phyloP scores from a whole-genome alignment of 1,284 basidiomycete genomes.

The Malassezia restricta region DNA sequence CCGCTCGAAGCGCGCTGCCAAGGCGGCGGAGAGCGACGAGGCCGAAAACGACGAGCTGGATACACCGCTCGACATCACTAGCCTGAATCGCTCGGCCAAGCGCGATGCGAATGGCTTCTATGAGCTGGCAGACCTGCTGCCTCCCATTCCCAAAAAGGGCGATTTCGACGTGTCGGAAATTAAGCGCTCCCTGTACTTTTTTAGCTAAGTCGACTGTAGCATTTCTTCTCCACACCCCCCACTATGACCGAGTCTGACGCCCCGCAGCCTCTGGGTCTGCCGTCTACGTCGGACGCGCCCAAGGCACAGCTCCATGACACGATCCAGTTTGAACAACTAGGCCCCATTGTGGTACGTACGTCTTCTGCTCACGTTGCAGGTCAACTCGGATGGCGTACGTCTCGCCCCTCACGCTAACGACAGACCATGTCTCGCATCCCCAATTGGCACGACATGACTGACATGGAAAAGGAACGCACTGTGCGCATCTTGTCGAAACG shows the following conservation, averaged over 20 bases:
- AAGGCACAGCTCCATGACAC: background rate
- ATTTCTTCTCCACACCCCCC: background rate
- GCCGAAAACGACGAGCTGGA: background rate
- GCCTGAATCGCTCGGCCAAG: background rate
- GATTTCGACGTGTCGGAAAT: slow-evolving; percentile 76
- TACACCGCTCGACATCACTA: background rate
- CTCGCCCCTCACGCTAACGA: background rate
- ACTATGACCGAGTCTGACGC: background rate
- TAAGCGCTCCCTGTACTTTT: slow-evolving; percentile 43
- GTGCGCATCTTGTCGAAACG: slow-evolving; percentile 15
- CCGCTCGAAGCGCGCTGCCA: slow-evolving; percentile 7
- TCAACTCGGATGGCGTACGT: slow-evolving; percentile 20
- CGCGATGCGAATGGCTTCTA: slow-evolving; percentile 52
- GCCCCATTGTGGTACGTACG: slow-evolving; percentile 16
- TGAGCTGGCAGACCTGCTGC: slow-evolving; percentile 63
- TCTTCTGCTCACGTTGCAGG: background rate
- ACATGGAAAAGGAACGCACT: slow-evolving; percentile 17
- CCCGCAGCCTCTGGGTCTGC: too few species aligned
- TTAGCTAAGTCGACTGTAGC: slow-evolving; percentile 19
- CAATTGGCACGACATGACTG: slow-evolving; percentile 17
- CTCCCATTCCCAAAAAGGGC: slow-evolving; percentile 73
- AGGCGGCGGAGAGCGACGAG: slow-evolving; percentile 8
- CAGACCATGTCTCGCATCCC: slow-evolving; percentile 19
- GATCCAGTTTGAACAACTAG: slow-evolving; percentile 17
- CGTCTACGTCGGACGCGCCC: background rate